Evolutionary conservation across 306 rosid genomes (phyloP).

Genomic region (Trifolium subterraneum): DNA sequence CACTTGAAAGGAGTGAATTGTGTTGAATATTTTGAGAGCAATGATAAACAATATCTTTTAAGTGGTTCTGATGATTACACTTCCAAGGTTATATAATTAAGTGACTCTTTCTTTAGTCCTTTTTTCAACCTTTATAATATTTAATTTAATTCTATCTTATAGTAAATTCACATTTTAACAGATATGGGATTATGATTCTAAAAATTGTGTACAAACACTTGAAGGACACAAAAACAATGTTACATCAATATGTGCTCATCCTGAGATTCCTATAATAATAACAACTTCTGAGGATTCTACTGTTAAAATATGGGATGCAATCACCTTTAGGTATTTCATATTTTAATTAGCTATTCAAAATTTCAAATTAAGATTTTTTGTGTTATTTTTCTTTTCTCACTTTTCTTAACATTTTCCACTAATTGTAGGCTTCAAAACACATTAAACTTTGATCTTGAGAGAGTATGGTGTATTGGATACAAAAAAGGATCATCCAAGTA

Average conservation of each 20-base stretch:
- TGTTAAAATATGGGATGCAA: slow-evolving; percentile 56
- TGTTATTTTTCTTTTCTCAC: background rate
- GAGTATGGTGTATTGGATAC: slow-evolving; percentile 68
- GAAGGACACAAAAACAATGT: slow-evolving; percentile 69
- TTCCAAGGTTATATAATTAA: slow-evolving; percentile 48
- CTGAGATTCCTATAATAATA: slow-evolving; percentile 57
- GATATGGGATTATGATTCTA: slow-evolving; percentile 61
- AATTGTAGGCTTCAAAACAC: slow-evolving; percentile 53
- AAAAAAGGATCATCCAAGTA: slow-evolving; percentile 57
- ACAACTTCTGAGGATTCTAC: slow-evolving; percentile 68
- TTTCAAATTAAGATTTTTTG: no score
- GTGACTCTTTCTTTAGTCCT: background rate
- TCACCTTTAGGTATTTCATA: slow-evolving; percentile 46
- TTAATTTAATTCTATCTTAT: background rate
- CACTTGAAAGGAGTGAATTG: slow-evolving; percentile 69
- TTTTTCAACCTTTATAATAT: slow-evolving; percentile 1
- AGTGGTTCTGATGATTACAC: slow-evolving; percentile 76
- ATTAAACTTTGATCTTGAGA: slow-evolving; percentile 55
- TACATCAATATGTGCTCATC: slow-evolving; percentile 53
- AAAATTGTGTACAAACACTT: slow-evolving; percentile 49
- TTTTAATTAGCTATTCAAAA: background rate
- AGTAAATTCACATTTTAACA: slow-evolving; percentile 27
- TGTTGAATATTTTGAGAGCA: slow-evolving; percentile 53
- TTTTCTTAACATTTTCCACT: background rate
- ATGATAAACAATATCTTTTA: slow-evolving; percentile 49